Evolutionary conservation across 148 eudicot genomes (phyloP), one percentile per base, ranked within the genome.

Genomic region (Silene conica): DNA sequence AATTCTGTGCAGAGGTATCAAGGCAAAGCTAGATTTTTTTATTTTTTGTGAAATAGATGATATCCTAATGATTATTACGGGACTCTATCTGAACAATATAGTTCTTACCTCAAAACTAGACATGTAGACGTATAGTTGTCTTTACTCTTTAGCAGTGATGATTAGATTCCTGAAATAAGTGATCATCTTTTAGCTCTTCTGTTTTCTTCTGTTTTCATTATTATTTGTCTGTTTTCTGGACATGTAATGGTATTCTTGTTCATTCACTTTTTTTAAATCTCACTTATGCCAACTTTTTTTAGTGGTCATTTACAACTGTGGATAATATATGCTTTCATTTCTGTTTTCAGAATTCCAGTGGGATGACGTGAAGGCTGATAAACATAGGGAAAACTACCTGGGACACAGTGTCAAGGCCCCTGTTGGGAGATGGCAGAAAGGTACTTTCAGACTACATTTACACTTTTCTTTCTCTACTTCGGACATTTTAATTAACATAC

Each of bases 371-470:
- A 94, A 94, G 82, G 96, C 76, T 66, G 98, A 94, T 79, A 94
- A 94, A 81, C 92, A 94, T 82, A 83, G 98, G 62, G 98, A 94
- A 77, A 94, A 94, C 74, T 94, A 94, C 81, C 69, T 94, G n/a
- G 98, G 98, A 72, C 98, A 94, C 79, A 94, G 98, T 76, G 67
- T 94, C 79, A 91, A 94, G 85, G 98, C 98, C 73, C 95, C 98
- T 50, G 98, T 94, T 77, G 98, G 98, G 70, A 85, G 98, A 88
- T 94, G 98, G 98, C 98, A 94, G 82, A 94, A 94, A 89, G 98
- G 98, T 93, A 81, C 66, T 55, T 70, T 38, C 6, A 25, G 58
- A 9, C 58, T 66, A 31, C 6, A 9, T 73, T 25, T 46, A 5
- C 23, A n/a, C 55, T 73, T 52, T 38, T 59, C 14, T 23, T 19